Evolutionary conservation across 148 eudicot species (phyloP), one percentile per base, ranked within the genome.

Genomic region (Vaccinium darrowii): DNA sequence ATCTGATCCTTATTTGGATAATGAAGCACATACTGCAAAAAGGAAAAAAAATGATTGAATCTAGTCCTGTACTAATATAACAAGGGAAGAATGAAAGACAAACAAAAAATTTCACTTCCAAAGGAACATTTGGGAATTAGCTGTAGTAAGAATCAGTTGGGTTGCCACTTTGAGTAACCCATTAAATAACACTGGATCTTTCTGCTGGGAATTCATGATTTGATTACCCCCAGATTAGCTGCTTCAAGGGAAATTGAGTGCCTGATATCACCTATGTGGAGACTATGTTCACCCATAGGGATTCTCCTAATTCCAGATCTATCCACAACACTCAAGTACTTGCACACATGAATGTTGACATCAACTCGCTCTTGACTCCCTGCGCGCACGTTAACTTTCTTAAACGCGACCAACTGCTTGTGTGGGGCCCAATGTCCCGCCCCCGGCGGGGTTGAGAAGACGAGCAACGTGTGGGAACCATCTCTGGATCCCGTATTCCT

Each of bases 401-500:
- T 90, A 49, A 96, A 96, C 0, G 94, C 95, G 4, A 96, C 94
- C 51, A 96, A 83, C 60, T 96, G 95, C 81, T 88, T 95, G 11
- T 84, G 93, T 0, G 99, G 99, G 10, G 94, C 92, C 97, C 99
- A 92, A 1, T 79, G 83, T 3, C 81, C 91, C 4, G 79, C 86
- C 7, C 82, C 84, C 0, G 98, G 98, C 0, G 98, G 97, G 23
- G 86, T 85, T 0, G 97, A 90, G 81, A 88, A 96, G 13, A 93
- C 94, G 5, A 96, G 89, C 58, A 96, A 86, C 3, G 97, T 91
- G 90, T 96, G 98, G 15, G 95, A 65, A 3, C 99, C 99, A 51
- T 94, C 99, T 71, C 67, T 90, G 36, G 92, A 81, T 18, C 99
- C 98, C 0, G 30, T 60, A 72, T 96, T 96, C 58, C 65, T 89